Conservation (phyloP, 768 basidiomycete species). For the Agrocybe praecox region DNA sequence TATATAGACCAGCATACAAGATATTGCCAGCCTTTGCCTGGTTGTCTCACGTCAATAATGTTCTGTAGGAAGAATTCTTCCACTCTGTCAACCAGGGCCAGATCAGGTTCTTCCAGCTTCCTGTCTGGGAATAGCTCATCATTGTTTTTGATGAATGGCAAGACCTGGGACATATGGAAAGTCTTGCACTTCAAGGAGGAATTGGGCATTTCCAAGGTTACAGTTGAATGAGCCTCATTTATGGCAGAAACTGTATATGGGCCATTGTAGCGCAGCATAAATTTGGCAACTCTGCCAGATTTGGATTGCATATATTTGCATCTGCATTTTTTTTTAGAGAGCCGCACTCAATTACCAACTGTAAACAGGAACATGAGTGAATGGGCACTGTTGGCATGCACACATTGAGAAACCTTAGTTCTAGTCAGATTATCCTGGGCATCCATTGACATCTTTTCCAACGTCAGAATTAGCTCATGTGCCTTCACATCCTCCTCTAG, state of each 20-base stretch:
- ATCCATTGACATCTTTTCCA: slow-evolving; percentile 17
- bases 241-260: slow-evolving; percentile 25
- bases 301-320: slow-evolving; percentile 24
- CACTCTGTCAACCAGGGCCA: neutral
- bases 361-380: neutral
- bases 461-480: slow-evolving; percentile 21
- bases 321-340: slow-evolving; percentile 25
- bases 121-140: neutral
- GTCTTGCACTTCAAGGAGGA: slow-evolving; percentile 23
- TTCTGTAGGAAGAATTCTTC: neutral
- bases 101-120: neutral
- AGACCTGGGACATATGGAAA: slow-evolving; percentile 35
- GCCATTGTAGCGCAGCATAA: slow-evolving; percentile 34
- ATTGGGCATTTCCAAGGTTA: slow-evolving; percentile 21
- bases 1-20: neutral
- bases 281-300: slow-evolving; percentile 31
- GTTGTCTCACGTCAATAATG: neutral
- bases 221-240: slow-evolving; percentile 14
- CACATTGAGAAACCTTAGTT: slow-evolving; percentile 18
- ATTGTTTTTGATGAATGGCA: slow-evolving; percentile 30
- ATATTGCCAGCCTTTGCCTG: neutral
- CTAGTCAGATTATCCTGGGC: slow-evolving; percentile 20
- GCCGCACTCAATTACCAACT: slow-evolving; percentile 9
- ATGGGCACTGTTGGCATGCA: slow-evolving; percentile 9
- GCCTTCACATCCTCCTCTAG: slow-evolving; percentile 24